Percentiles rank a stretch among this genome's conserved stretches.
phyloP scores from a whole-genome alignment of 164 flowering plant genomes.

The Chimonanthus salicifolius region DNA sequence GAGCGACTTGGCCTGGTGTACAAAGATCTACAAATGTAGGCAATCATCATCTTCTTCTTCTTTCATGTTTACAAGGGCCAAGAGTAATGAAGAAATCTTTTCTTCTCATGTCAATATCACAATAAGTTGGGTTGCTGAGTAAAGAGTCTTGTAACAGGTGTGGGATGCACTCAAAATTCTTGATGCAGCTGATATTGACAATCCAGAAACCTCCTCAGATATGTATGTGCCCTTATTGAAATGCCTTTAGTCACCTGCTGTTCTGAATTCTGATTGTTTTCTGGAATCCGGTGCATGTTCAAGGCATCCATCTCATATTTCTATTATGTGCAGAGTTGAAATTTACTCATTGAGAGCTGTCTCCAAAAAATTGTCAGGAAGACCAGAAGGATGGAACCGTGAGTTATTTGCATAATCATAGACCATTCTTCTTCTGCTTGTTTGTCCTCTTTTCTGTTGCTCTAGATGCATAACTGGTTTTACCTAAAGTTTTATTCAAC shows the following conservation, averaged over 20 bases:
- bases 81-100: background rate
- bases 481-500: background rate
- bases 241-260: background rate
- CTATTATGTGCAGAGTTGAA: conserved; percentile 36
- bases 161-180: conserved; percentile 60
- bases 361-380: conserved; percentile 43
- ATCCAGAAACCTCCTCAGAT: conserved; percentile 39
- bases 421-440: background rate
- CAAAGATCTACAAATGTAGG: background rate
- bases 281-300: background rate
- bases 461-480: background rate
- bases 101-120: background rate
- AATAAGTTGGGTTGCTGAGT: background rate
- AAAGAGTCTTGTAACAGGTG: conserved; percentile 25
- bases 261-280: background rate
- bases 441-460: background rate
- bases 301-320: background rate
- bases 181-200: conserved; percentile 49
- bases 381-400: conserved; percentile 65
- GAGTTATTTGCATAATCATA: conserved; percentile 17
- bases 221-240: conserved; percentile 21
- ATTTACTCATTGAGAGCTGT: conserved; percentile 44
- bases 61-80: background rate
- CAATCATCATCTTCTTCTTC: background rate
- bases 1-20: background rate